These are phyloP conservation scores for Strobilomyces echinocephalus DNA, from an alignment of 768 basidiomycete genomes.

Conservation along the genomic window DNA sequence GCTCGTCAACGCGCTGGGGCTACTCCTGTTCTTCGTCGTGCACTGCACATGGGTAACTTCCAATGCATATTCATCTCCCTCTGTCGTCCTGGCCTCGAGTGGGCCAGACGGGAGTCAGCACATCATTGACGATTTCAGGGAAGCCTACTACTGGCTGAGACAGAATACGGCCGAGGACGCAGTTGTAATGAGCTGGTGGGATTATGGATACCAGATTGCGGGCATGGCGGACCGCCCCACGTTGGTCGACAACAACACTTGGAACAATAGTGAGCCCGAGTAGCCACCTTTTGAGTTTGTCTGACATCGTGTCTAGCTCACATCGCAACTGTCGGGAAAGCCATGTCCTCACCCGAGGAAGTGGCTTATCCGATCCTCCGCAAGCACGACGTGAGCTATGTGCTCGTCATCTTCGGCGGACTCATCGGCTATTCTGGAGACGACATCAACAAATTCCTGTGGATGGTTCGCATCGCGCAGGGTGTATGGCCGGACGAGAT, in stretches of 20 bases:
- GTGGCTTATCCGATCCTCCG: constrained; percentile 95
- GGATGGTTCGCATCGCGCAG: constrained; percentile 95
- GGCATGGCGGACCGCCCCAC: constrained; percentile 98
- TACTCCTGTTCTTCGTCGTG: constrained; percentile 87
- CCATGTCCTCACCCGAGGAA: constrained; percentile 92
- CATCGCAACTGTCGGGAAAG: constrained; percentile 98
- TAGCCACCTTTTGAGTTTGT: constrained; percentile 2
- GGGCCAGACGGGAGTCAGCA: constrained; percentile 82
- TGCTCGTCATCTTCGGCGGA: constrained; percentile 96
- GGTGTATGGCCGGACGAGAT: constrained; percentile 99
- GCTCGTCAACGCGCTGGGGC: constrained; percentile 64
- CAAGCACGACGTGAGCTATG: constrained; percentile 96
- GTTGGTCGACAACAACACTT: constrained; percentile 97
- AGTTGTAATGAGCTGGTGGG: constrained; percentile 99
- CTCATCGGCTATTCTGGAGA: constrained; percentile 96
- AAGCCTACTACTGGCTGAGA: constrained; percentile 98
- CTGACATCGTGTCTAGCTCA: constrained; percentile 53
- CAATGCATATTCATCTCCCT: constrained; percentile 93
- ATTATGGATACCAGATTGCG: constrained; percentile 99
- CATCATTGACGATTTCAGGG: constrained; percentile 98
- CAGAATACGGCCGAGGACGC: constrained; percentile 91
- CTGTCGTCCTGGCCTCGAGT: constrained; percentile 84
- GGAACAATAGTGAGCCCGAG: constrained; percentile 88
- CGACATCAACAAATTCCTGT: constrained; percentile 99
- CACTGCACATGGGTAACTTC: constrained; percentile 98